phyloP scores from a whole-genome alignment of 805 yeast species.

The Phaffomyces opuntiae region DNA sequence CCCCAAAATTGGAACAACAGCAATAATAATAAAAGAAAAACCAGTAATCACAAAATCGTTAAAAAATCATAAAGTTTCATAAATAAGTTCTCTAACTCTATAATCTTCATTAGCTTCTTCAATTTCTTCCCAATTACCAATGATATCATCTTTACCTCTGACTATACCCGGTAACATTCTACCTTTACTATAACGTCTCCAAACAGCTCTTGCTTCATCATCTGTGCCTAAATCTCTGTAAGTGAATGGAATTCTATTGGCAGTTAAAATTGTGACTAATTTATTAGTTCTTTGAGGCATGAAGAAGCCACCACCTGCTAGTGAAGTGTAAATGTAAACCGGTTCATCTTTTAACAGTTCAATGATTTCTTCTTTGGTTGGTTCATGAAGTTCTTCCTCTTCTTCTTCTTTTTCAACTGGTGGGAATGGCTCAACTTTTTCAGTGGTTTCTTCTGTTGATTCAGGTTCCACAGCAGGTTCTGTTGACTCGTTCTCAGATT shows the following conservation, averaged over 20 bases:
- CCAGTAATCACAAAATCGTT: background rate
- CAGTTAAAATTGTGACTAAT: constrained; percentile 64
- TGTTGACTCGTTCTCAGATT: background rate
- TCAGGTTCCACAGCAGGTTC: background rate
- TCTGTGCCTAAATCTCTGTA: constrained; percentile 83
- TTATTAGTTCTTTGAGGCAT: constrained; percentile 73
- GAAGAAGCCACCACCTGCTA: constrained; percentile 80
- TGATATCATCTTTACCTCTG: constrained; percentile 70
- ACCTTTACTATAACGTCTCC: constrained; percentile 72
- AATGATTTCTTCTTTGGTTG: constrained; percentile 23
- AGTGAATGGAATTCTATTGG: constrained; percentile 60
- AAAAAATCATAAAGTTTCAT: constrained; percentile 45
- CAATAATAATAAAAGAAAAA: background rate
- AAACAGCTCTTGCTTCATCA: constrained; percentile 73
- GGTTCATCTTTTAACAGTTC: constrained; percentile 38
- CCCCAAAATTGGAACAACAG: background rate
- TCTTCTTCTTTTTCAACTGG: constrained; percentile 1
- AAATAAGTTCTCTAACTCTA: constrained; percentile 53
- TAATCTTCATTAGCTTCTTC: constrained; percentile 84
- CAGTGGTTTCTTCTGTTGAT: background rate
- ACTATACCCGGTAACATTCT: constrained; percentile 79
- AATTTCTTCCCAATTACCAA: constrained; percentile 81
- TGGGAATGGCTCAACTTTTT: background rate
- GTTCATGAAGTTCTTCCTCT: constrained; percentile 19
- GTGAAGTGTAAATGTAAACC: constrained; percentile 72